Evolutionary conservation across 768 basidiomycete species (phyloP).

Genomic region (Lactifluus volemus): DNA sequence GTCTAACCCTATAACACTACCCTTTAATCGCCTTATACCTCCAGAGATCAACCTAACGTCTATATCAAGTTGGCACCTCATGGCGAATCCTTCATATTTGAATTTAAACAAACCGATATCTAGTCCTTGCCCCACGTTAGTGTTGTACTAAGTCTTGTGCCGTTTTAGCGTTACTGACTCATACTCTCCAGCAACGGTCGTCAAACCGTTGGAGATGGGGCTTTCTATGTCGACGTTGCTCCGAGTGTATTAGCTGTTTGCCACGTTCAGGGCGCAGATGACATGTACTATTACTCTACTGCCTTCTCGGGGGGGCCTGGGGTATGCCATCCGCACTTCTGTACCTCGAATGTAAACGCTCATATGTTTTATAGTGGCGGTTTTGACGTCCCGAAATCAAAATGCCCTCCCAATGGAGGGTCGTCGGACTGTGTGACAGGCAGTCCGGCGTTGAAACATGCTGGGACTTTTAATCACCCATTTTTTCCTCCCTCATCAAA

Average conservation of each 20-base stretch:
- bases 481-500: conserved; percentile 32
- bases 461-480: conserved; percentile 8
- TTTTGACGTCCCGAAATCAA: conserved; percentile 86
- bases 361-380: conserved; percentile 54
- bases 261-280: conserved; percentile 69
- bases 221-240: conserved; percentile 62
- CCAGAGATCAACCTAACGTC: conserved; percentile 6
- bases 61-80: conserved; percentile 75
- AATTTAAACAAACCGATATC: conserved; percentile 69
- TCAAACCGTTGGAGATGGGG: conserved; percentile 97
- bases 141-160: conserved; percentile 11
- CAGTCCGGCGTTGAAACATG: conserved; percentile 61
- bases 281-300: conserved; percentile 88
- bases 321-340: conserved; percentile 34
- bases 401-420: conserved; percentile 96
- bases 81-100: conserved; percentile 66
- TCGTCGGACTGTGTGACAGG: conserved; percentile 95
- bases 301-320: conserved; percentile 91
- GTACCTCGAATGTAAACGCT: background rate
- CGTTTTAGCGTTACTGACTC: background rate
- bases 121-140: conserved; percentile 95
- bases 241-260: conserved; percentile 78
- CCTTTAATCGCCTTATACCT: background rate
- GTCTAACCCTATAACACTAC: background rate
- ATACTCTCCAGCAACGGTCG: conserved; percentile 71